phyloP scores from a whole-genome alignment of 441 rosid genomes.

The Pelargonium fulgidum region DNA sequence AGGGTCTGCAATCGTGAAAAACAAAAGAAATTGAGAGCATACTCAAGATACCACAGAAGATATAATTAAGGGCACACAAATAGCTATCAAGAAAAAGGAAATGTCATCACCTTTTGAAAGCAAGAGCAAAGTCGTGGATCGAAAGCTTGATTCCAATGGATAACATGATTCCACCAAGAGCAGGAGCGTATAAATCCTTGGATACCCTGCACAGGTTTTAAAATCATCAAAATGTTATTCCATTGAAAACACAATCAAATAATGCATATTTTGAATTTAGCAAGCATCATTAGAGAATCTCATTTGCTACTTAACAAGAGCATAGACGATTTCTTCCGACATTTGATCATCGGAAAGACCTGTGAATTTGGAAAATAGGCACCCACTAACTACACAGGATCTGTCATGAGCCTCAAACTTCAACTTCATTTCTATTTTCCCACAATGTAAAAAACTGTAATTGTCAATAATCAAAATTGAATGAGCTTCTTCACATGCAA shows the following conservation, averaged over 20 bases:
- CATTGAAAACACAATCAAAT: neutral
- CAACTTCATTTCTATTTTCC: too few species aligned
- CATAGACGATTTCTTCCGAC: neutral
- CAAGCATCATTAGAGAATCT: neutral
- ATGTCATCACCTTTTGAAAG: conserved; percentile 54
- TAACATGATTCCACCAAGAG: conserved; percentile 94
- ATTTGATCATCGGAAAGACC: neutral
- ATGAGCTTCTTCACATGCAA: too few species aligned
- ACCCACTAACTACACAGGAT: too few species aligned
- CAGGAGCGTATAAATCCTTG: conserved; percentile 85
- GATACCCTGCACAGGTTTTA: conserved; percentile 61
- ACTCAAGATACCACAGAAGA: neutral
- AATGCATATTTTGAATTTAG: neutral
- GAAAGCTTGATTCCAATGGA: conserved; percentile 87
- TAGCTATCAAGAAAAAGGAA: conserved; percentile 2
- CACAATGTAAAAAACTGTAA: too few species aligned
- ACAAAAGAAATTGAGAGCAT: conserved; percentile 17
- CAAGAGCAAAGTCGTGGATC: conserved; percentile 74
- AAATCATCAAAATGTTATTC: conserved; percentile 8
- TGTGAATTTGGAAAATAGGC: too few species aligned
- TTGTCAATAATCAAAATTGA: too few species aligned
- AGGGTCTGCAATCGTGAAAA: conserved; percentile 57
- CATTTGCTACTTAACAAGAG: neutral
- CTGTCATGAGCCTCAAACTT: too few species aligned
- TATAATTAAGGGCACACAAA: neutral